Base-by-base conservation (phyloP, 768 basidiomycete genomes). In the Omphalotus guepiniiformis region DNA sequence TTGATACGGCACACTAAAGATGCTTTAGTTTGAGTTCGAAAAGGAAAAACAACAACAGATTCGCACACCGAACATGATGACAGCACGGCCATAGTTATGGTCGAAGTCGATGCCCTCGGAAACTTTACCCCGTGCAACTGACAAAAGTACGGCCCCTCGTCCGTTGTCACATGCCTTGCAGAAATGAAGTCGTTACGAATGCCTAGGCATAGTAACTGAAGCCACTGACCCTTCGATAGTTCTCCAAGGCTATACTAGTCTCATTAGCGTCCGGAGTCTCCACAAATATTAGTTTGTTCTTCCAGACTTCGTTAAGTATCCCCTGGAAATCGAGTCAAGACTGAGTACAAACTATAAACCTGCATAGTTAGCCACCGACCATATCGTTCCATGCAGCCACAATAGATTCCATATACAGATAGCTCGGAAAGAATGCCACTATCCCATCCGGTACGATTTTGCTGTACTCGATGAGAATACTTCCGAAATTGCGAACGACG, bases 31-130 rank as follows among this genome's bases (percentile, higher is more conserved):
- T 61, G 23, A 61, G 44, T 38, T 28, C 52, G 42, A 40, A 18
- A 55, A 34, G 28, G 41, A 36, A 16, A 26, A 22, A 42, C 41
- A 38, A 41, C 25, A 6, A 53, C 25, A 25, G 40, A 59, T 8
- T 56, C 65, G 63, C 63, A 93, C 91, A n/a, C 96, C 96, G 71
- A 99, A 98, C 96, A 99, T 97, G 63, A 99, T 93, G 62, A 98
- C 93, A 55, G 96, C 96, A 41, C 96, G 80, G 2, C 96, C 96
- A 62, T 98, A 99, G 63, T 99, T 97, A 67, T 99, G 96, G 63
- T 99, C 96, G 60, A 99, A 99, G 81, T 99, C 96, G 58, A 99
- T 99, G n/a, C 96, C 96, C 67, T 99, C 96, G 0, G 96, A 98
- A 0, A 99, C 96, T 65, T 99, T 99, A 3, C 96, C 96, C 72